Evolutionary conservation across 2,329 filamentous ascomycete species (phyloP).

Genomic region (Ilyonectria destructans): DNA sequence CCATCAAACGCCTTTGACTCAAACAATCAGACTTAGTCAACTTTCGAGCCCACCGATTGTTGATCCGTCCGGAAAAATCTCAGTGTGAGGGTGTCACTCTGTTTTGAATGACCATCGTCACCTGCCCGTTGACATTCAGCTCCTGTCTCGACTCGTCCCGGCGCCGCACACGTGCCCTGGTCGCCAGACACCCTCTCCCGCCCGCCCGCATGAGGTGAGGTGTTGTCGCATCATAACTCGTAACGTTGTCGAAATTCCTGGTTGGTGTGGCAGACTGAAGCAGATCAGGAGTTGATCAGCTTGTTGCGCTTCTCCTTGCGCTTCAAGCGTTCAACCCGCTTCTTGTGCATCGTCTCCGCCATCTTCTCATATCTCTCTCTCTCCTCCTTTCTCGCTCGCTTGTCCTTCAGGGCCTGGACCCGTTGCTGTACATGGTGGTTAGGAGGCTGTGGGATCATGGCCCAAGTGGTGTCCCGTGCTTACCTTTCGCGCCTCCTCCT

Average conservation of each 20-base stretch:
- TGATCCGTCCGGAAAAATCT: conserved; percentile 1
- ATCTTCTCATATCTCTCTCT: conserved; percentile 93
- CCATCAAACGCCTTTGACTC: conserved; percentile 20
- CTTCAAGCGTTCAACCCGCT: conserved; percentile 93
- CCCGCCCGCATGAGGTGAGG: conserved; percentile 26
- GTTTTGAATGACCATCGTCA: neutral
- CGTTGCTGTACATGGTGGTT: conserved; percentile 70
- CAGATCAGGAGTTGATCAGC: conserved; percentile 75
- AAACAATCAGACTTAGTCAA: conserved; percentile 1
- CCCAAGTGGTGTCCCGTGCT: conserved; percentile 70
- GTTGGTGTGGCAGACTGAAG: conserved; percentile 10
- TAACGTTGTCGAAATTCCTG: conserved; percentile 37
- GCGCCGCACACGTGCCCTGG: neutral
- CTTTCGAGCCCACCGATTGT: neutral
- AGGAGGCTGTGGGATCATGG: conserved; percentile 19
- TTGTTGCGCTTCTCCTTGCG: conserved; percentile 98
- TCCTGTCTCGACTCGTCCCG: neutral
- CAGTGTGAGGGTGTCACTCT: neutral
- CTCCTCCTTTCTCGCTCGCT: conserved; percentile 90
- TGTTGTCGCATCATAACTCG: conserved; percentile 45
- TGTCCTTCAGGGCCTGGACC: conserved; percentile 87
- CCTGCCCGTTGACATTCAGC: neutral
- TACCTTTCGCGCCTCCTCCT: conserved; percentile 90
- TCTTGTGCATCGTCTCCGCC: conserved; percentile 98
- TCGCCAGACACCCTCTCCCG: conserved; percentile 20